Conservation (phyloP, 169 alveolate species). For the Cryptosporidium meleagridis region DNA sequence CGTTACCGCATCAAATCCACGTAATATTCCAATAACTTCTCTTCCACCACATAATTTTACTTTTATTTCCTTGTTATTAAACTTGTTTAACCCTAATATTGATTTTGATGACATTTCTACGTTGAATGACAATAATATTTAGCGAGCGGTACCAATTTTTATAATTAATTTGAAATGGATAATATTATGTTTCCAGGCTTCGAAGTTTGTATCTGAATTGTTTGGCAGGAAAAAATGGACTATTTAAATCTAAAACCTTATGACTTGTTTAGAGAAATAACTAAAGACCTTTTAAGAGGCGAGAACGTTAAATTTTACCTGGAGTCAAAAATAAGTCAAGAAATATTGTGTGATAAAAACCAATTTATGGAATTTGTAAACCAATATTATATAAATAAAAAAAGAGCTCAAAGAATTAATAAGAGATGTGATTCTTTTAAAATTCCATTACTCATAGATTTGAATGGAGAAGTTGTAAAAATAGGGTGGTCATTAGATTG, state of each 20-base stretch:
- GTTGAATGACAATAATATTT: background rate
- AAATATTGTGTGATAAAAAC: constrained; percentile 10
- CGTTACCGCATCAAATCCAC: constrained; percentile 91
- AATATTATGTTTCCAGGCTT: background rate
- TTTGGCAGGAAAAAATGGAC: background rate
- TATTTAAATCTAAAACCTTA: background rate
- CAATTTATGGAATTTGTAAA: constrained; percentile 38
- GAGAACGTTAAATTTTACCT: constrained; percentile 47
- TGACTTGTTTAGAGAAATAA: constrained; percentile 21
- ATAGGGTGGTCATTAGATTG: constrained; percentile 71
- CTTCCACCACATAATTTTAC: constrained; percentile 86
- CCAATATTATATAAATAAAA: constrained; percentile 52
- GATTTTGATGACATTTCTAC: constrained; percentile 59
- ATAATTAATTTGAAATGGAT: background rate
- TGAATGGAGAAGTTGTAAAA: constrained; percentile 12
- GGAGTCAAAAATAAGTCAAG: background rate
- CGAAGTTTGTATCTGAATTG: background rate
- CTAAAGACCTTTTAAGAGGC: constrained; percentile 13
- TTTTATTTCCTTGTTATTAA: constrained; percentile 53
- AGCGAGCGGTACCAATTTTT: background rate
- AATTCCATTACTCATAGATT: constrained; percentile 34
- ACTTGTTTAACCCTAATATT: constrained; percentile 46
- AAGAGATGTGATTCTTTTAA: background rate
- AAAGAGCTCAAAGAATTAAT: background rate
- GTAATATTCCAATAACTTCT: constrained; percentile 86